A percentile compares a stretch with the other conserved stretches of the same genome.
Evolutionary conservation across 2,329 filamentous ascomycete genomes (phyloP).

Genomic region (Diaporthe australafricana): DNA sequence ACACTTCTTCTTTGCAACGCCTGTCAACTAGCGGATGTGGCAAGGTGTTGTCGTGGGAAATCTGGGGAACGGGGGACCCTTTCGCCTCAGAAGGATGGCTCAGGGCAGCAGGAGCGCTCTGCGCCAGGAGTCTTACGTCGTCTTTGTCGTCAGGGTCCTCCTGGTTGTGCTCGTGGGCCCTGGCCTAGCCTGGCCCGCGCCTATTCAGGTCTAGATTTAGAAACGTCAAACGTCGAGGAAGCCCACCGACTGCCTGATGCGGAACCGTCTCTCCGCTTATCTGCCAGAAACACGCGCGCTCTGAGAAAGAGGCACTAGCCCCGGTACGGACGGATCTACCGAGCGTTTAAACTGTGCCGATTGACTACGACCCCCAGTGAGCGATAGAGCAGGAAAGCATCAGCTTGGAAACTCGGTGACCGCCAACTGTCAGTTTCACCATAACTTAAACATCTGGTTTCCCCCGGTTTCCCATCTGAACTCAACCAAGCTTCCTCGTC

Average conservation of each 20-base stretch:
- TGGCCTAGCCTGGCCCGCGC: neutral
- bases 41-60: conserved; percentile 9
- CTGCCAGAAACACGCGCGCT: conserved; percentile 5
- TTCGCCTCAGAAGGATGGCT: conserved; percentile 2
- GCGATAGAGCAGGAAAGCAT: neutral
- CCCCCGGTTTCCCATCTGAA: conserved; percentile 12
- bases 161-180: neutral
- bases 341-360: conserved; percentile 10
- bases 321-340: conserved; percentile 1
- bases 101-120: neutral
- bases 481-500: conserved; percentile 20
- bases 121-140: neutral
- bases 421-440: conserved; percentile 22
- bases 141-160: conserved; percentile 30
- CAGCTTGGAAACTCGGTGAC: neutral
- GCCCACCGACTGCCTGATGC: conserved; percentile 23
- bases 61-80: conserved; percentile 8
- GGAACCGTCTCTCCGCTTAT: neutral
- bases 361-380: neutral
- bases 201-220: conserved; percentile 31
- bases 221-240: conserved; percentile 8
- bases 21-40: too few species aligned
- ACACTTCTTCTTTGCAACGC: neutral
- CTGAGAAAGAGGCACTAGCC: conserved; percentile 12
- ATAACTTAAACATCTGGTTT: conserved; percentile 17